Base-by-base conservation (phyloP, 2,329 filamentous ascomycete genomes). In the Ceratocystis colombiana region DNA sequence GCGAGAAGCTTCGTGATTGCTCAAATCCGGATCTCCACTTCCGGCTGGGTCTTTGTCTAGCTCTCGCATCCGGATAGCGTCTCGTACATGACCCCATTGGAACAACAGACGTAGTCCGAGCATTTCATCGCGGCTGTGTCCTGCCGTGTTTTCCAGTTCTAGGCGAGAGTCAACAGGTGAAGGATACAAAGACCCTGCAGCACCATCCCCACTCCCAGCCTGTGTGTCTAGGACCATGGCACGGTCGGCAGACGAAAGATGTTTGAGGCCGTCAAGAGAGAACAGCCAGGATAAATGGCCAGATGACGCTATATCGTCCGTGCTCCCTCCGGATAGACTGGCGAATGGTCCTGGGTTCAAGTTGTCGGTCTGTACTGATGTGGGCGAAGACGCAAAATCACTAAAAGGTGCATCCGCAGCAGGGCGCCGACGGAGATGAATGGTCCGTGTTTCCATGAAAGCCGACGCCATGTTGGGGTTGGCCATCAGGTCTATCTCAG, bases 211-310 rank as follows among this genome's bases (percentile, higher is more conserved):
- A 5, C 78, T 81, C 33, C 80, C 77, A 3, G 79, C 74, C 12
- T 77, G 79, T 5, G 71, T 79, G 74, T 77, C 80, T 7, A 90
- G 77, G 2, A 89, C 79, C 28, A 85, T 77, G 0, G 80, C 80
- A 65, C 84, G 82, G 71, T 96, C 90, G 0, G 87, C 84, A 64
- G 87, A 79, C 73, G 77, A 88, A 73, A 79, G 83, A 69, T 70
- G 76, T 72, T 71, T 73, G 67, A 77, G 88, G 72, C 67, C 80
- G 69, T 81, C 78, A 0, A 90, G 79, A 1, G 79, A 76, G 73
- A 96, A 90, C 1, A 96, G 73, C 88, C 89, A 93, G 68, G 88
- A 84, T 71, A 93, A 83, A 0, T 88, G 78, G 3, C 76, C 73
- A 7, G 73, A 20, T n/a, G 68, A 20, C 71, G 71, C 44, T 2